Evolutionary conservation across 1,284 basidiomycete species (phyloP).

Genomic region (Boletus albobrunnescens): DNA sequence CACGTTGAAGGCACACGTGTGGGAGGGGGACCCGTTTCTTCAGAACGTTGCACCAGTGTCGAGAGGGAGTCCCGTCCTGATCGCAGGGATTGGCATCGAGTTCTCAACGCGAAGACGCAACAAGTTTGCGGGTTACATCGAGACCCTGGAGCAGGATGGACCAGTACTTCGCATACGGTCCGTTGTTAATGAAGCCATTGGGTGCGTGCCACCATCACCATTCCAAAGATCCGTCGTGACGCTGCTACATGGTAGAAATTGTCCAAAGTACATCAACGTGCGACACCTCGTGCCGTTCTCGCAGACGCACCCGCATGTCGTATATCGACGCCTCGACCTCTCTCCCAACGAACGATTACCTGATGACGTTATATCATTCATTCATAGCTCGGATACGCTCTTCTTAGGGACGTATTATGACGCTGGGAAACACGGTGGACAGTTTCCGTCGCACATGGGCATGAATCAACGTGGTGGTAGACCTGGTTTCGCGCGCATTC

Average conservation of each 20-base stretch:
- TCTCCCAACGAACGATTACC: conserved; percentile 42
- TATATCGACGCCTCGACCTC: conserved; percentile 35
- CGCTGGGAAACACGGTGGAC: conserved; percentile 35
- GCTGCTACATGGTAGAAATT: conserved; percentile 43
- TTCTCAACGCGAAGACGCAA: conserved; percentile 54
- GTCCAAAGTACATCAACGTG: conserved; percentile 63
- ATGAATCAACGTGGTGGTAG: conserved; percentile 62
- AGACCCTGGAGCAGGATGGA: conserved; percentile 26
- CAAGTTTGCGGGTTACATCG: conserved; percentile 56
- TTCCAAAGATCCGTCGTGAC: too few relatives aligned
- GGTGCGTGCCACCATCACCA: conserved; percentile 36
- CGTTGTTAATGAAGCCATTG: conserved; percentile 55
- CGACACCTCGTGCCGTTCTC: conserved; percentile 45
- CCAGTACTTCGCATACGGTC: conserved; percentile 18
- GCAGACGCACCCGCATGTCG: conserved; percentile 38
- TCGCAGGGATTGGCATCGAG: conserved; percentile 61
- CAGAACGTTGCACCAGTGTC: conserved; percentile 33
- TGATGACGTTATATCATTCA: conserved; percentile 44
- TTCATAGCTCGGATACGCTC: conserved; percentile 48
- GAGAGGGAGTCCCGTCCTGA: conserved; percentile 30
- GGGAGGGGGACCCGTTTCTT: conserved; percentile 55
- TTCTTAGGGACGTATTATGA: conserved; percentile 54
- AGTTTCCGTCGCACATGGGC: conserved; percentile 54
- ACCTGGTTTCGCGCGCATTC: conserved; percentile 56
- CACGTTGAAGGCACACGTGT: conserved; percentile 41